Evolutionary conservation across 2,329 filamentous ascomycete genomes (phyloP).

Genomic region (Colletotrichum higginsianum): DNA sequence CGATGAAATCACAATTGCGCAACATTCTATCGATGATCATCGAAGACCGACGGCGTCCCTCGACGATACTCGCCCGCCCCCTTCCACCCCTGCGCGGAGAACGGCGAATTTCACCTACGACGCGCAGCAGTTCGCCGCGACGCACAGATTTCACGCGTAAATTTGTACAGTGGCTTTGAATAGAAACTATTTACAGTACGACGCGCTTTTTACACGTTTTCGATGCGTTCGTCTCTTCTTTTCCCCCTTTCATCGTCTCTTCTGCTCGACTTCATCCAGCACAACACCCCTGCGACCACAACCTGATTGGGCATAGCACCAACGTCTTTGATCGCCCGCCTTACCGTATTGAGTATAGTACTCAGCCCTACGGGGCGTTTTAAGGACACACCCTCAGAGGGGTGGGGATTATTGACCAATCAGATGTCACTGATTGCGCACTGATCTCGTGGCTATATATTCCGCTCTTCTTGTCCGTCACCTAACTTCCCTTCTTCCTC

Average conservation of each 20-base stretch:
- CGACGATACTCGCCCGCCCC: neutral
- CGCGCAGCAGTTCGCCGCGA: neutral
- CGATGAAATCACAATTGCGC: neutral
- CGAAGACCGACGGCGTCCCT: neutral
- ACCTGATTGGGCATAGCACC: neutral
- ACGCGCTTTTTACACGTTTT: neutral
- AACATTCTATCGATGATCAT: neutral
- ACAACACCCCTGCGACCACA: neutral
- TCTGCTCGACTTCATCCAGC: neutral
- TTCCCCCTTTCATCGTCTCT: neutral
- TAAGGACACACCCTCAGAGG: neutral
- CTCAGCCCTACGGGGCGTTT: neutral
- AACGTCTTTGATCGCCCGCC: fast-evolving
- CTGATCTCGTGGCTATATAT: neutral
- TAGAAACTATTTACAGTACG: too few species aligned
- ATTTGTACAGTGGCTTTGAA: neutral
- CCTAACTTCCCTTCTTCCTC: conserved; percentile 7
- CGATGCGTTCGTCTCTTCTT: neutral
- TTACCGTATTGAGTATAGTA: neutral
- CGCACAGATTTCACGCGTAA: neutral
- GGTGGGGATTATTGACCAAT: neutral
- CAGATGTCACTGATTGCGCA: conserved; percentile 4
- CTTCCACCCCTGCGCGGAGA: neutral
- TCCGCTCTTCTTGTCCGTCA: neutral
- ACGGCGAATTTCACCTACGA: neutral